Conservation (phyloP, 768 basidiomycete species). For the Termitomyces sp. region DNA sequence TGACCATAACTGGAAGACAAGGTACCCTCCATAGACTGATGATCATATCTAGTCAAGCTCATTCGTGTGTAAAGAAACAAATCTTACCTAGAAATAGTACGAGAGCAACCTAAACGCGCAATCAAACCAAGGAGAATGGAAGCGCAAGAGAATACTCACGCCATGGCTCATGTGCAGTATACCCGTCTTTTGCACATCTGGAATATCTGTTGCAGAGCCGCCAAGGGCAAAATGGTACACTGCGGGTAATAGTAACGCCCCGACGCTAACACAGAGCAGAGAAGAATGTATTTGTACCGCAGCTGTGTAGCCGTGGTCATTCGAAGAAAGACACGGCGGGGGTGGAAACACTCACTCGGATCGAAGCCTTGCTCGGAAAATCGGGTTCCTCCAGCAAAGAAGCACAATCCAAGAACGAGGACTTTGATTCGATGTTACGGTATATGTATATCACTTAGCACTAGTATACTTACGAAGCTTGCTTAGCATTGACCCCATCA, state of each 20-base stretch:
- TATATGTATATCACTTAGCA: neutral
- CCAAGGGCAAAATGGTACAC: conserved; percentile 69
- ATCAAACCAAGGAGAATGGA: neutral
- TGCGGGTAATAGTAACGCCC: conserved; percentile 73
- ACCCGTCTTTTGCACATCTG: conserved; percentile 35
- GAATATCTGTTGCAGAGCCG: conserved; percentile 17
- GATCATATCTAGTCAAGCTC: neutral
- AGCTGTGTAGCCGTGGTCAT: conserved; percentile 31
- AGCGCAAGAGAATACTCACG: conserved; percentile 35
- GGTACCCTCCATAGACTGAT: conserved; percentile 67
- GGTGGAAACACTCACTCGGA: conserved; percentile 40
- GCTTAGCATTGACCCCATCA: conserved; percentile 80
- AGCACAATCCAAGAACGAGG: conserved; percentile 81
- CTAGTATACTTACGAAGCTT: conserved; percentile 50
- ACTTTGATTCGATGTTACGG: conserved; percentile 37
- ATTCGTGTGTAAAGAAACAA: neutral
- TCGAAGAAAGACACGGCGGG: neutral
- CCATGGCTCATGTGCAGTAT: conserved; percentile 77
- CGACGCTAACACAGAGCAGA: conserved; percentile 71
- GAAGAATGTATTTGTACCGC: conserved; percentile 74
- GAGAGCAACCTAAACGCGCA: conserved; percentile 56
- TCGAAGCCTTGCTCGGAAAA: conserved; percentile 82
- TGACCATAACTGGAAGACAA: conserved; percentile 78
- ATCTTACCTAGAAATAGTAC: conserved; percentile 71
- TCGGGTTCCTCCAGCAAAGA: conserved; percentile 75